Conservation (phyloP, 768 basidiomycete species). For the Phlegmacium glaucopus region DNA sequence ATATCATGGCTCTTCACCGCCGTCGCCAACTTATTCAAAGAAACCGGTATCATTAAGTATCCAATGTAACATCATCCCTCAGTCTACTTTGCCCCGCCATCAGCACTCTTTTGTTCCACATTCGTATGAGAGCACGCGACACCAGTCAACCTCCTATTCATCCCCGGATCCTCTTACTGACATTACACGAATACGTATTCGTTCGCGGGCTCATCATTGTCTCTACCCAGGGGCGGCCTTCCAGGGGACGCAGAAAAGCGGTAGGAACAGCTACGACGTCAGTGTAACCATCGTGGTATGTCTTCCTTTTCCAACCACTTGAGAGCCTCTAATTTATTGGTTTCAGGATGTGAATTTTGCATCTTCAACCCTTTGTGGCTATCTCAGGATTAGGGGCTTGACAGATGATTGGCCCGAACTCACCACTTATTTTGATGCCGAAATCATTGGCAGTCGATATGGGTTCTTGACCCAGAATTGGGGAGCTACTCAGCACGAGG, state of each 20-base stretch:
- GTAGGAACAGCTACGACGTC: constrained; percentile 92
- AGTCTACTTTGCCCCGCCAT: constrained; percentile 11
- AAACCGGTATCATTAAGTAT: constrained; percentile 21
- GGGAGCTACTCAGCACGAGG: constrained; percentile 89
- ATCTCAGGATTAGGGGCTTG: constrained; percentile 87
- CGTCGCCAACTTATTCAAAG: constrained; percentile 17
- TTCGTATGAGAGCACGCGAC: constrained; percentile 9
- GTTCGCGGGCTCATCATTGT: constrained; percentile 70
- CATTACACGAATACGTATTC: constrained; percentile 73
- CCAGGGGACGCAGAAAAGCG: constrained; percentile 90
- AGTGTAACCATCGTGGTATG: constrained; percentile 88
- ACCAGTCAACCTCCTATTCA: constrained; percentile 8
- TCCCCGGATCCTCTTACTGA: constrained; percentile 58
- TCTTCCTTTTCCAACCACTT: constrained; percentile 20
- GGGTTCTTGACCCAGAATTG: constrained; percentile 90
- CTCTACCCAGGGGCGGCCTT: constrained; percentile 88
- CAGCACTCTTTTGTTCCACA: constrained; percentile 6
- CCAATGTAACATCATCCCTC: constrained; percentile 17
- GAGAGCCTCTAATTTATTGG: constrained; percentile 1
- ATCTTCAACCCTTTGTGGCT: constrained; percentile 84
- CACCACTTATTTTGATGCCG: constrained; percentile 95
- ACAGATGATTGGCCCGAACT: constrained; percentile 95
- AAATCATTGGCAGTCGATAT: constrained; percentile 88
- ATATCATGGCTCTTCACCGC: constrained; percentile 14
- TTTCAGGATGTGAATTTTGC: constrained; percentile 84